These are phyloP conservation scores for Dispira parvispora DNA, from an alignment of 192 early-diverging fungal genomes.

Conservation along the genomic window DNA sequence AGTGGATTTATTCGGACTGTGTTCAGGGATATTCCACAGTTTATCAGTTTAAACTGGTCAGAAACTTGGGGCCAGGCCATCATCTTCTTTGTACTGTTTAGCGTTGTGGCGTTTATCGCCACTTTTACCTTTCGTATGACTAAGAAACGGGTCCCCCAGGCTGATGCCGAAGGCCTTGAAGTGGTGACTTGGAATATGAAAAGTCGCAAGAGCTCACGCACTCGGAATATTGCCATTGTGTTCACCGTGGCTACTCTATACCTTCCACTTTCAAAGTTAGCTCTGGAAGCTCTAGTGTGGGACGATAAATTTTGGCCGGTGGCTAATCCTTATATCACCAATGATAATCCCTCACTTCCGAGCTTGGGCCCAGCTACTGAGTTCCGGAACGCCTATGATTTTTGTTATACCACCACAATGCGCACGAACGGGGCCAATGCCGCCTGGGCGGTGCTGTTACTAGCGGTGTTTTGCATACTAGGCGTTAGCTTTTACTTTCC, in stretches of 20 bases:
- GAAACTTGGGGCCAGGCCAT: conserved; percentile 25
- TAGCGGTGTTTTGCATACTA: conserved; percentile 20
- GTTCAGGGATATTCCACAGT: conserved; percentile 17
- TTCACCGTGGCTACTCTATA: conserved; percentile 28
- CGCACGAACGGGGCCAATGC: conserved; percentile 20
- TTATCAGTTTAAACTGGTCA: conserved; percentile 25
- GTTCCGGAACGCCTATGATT: conserved; percentile 15
- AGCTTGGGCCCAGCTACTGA: conserved; percentile 8
- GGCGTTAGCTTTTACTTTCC: conserved; percentile 21
- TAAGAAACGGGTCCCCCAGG: neutral
- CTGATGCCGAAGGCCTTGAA: conserved; percentile 11
- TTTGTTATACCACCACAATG: conserved; percentile 34
- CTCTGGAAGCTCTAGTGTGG: conserved; percentile 30
- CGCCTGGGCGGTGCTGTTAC: conserved; percentile 22
- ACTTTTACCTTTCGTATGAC: conserved; percentile 10
- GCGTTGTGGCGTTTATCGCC: conserved; percentile 12
- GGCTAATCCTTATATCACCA: conserved; percentile 23
- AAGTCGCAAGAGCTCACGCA: conserved; percentile 16
- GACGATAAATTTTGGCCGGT: conserved; percentile 29
- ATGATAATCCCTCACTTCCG: conserved; percentile 19
- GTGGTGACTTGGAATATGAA: conserved; percentile 10
- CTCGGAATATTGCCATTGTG: conserved; percentile 16
- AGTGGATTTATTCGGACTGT: conserved; percentile 24
- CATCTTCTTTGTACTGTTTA: conserved; percentile 24
- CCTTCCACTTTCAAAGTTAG: conserved; percentile 27